These are phyloP conservation scores for Fagopyrum tataricum DNA, from an alignment of 148 eudicot species.

Conservation along the genomic window DNA sequence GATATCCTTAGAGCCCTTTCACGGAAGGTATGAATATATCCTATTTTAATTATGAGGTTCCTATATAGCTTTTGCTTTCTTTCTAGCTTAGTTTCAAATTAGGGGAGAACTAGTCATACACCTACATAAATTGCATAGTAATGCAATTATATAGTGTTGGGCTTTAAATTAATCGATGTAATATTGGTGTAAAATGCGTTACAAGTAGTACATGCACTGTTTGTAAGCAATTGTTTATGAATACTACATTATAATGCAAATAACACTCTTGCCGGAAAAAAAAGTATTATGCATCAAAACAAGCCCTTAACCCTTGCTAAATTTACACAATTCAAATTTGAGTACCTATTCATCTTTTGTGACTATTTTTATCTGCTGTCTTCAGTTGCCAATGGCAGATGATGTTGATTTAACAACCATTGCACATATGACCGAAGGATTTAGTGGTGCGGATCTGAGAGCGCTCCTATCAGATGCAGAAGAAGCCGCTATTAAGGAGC, in stretches of 20 bases:
- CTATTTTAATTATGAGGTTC: background rate
- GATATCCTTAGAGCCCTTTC: conserved; percentile 87
- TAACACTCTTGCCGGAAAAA: no score
- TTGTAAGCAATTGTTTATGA: no score
- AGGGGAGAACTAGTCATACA: background rate
- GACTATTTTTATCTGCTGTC: background rate
- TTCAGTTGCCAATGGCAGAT: conserved; percentile 70
- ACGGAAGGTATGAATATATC: conserved; percentile 47
- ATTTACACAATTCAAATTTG: background rate
- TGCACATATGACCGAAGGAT: conserved; percentile 78
- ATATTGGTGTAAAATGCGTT: no score
- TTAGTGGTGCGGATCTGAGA: conserved; percentile 99
- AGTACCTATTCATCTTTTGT: background rate
- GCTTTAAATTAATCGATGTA: no score
- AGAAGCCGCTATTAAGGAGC: conserved; percentile 84
- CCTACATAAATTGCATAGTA: background rate
- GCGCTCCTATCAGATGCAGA: conserved; percentile 96
- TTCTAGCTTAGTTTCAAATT: background rate
- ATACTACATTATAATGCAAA: no score
- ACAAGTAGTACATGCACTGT: no score
- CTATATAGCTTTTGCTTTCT: background rate
- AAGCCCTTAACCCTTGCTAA: background rate
- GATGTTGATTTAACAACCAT: conserved; percentile 58
- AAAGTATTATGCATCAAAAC: no score
- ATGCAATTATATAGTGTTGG: no score